Evolutionary conservation across 1,284 basidiomycete species (phyloP).

Genomic region (Prillingera fragicola): DNA sequence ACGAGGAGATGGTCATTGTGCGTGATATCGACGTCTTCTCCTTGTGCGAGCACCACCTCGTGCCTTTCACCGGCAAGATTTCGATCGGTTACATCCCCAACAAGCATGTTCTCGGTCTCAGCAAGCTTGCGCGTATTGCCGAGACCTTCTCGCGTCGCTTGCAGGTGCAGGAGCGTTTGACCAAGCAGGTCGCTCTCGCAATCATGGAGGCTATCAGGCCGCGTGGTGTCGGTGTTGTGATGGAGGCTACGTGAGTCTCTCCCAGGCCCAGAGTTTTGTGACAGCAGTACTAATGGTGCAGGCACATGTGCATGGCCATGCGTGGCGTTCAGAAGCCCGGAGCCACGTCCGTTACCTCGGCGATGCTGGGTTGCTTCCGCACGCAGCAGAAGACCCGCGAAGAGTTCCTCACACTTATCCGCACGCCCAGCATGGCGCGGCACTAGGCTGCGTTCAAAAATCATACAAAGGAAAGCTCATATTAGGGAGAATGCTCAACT

Average conservation of each 20-base stretch:
- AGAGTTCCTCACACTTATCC: slow-evolving; percentile 54
- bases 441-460: too few species aligned
- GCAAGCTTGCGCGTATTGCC: slow-evolving; percentile 93
- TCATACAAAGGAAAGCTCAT: background rate
- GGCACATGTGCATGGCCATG: slow-evolving; percentile 99
- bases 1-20: slow-evolving; percentile 99
- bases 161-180: slow-evolving; percentile 96
- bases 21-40: slow-evolving; percentile 96
- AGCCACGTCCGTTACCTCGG: slow-evolving; percentile 91
- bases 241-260: slow-evolving; percentile 83
- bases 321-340: slow-evolving; percentile 99
- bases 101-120: slow-evolving; percentile 89
- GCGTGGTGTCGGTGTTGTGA: slow-evolving; percentile 96
- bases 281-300: too few species aligned
- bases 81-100: slow-evolving; percentile 93
- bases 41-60: slow-evolving; percentile 97
- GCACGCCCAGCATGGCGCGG: slow-evolving; percentile 33
- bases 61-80: slow-evolving; percentile 94
- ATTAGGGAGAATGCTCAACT: background rate
- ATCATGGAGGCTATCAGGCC: slow-evolving; percentile 97
- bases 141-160: slow-evolving; percentile 94
- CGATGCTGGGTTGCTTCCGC: slow-evolving; percentile 97
- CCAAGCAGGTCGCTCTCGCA: slow-evolving; percentile 94
- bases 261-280: background rate
- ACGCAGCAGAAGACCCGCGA: slow-evolving; percentile 96